A percentile compares a stretch with the other conserved stretches of the same genome.
These are phyloP conservation scores for Penicillium crustosum DNA, from an alignment of 2,329 filamentous ascomycete species.

Conservation along the genomic window DNA sequence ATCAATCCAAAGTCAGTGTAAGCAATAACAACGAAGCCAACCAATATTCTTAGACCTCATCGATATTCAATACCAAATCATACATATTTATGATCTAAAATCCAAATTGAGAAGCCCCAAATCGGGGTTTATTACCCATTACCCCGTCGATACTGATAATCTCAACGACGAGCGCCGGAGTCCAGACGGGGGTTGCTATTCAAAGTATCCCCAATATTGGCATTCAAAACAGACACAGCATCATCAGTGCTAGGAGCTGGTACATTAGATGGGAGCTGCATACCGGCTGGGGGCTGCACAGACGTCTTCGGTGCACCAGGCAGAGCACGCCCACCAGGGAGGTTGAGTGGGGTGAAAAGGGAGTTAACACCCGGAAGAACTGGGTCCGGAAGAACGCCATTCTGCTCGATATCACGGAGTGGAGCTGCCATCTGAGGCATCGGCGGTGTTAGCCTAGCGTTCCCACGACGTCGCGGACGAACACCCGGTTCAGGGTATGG, in stretches of 20 bases:
- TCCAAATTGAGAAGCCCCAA: not conserved
- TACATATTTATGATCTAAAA: too few relatives aligned
- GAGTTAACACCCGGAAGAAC: not conserved
- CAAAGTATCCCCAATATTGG: not conserved
- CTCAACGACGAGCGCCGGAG: not conserved
- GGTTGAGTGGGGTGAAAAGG: not conserved
- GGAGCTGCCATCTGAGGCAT: not conserved
- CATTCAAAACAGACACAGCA: not conserved
- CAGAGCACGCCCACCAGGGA: not conserved
- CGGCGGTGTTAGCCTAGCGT: not conserved
- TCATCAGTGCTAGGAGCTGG: not conserved
- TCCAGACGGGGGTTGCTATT: not conserved
- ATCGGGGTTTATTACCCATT: accelerated
- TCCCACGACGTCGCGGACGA: not conserved
- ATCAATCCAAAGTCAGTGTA: not conserved
- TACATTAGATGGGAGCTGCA: not conserved
- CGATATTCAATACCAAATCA: too few relatives aligned
- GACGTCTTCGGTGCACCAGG: not conserved
- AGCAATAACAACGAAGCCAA: not conserved
- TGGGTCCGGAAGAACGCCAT: not conserved
- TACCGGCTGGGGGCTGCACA: not conserved
- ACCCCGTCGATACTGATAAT: not conserved
- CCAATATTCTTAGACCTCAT: not conserved
- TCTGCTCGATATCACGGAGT: not conserved
- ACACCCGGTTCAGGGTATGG: not conserved